Conservation (phyloP, 192 early-diverging fungal genomes). For the Coemansia sp. region DNA sequence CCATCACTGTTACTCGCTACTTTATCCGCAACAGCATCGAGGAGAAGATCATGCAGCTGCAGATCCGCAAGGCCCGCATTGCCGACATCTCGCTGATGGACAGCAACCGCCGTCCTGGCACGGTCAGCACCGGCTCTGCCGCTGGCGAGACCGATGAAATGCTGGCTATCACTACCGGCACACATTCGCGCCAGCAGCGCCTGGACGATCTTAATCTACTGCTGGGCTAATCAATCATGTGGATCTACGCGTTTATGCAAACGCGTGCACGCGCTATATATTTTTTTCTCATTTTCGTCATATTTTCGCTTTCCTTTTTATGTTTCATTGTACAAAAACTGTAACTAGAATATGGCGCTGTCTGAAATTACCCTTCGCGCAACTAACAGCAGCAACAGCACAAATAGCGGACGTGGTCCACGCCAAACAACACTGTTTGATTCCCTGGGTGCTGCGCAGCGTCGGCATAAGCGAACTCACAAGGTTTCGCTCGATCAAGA, state of each 20-base stretch:
- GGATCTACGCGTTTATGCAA: not conserved
- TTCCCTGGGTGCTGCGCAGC: conserved; percentile 26
- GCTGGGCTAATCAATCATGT: conserved; percentile 20
- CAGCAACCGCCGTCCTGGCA: conserved; percentile 25
- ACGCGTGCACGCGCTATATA: not conserved
- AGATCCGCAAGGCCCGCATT: conserved; percentile 70
- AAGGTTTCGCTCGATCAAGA: conserved; percentile 16
- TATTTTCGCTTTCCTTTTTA: not conserved
- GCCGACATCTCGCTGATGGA: conserved; percentile 54
- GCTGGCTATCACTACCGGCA: conserved; percentile 34
- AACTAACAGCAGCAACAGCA: conserved; percentile 18
- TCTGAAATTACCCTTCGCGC: conserved; percentile 39
- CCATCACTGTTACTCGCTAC: conserved; percentile 66
- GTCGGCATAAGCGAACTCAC: conserved; percentile 29
- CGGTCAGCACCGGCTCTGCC: conserved; percentile 8
- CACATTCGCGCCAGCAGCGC: conserved; percentile 50
- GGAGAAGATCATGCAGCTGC: conserved; percentile 80
- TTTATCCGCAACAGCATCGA: conserved; percentile 75
- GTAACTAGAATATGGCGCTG: conserved; percentile 19
- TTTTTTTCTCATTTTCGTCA: not conserved
- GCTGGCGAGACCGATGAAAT: conserved; percentile 12
- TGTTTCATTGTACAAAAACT: conserved; percentile 6
- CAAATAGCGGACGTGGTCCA: not conserved
- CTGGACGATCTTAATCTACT: conserved; percentile 47
- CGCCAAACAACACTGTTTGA: conserved; percentile 44